phyloP scores from a whole-genome alignment of 2,329 filamentous ascomycete species.

The Penicillium sp. region DNA sequence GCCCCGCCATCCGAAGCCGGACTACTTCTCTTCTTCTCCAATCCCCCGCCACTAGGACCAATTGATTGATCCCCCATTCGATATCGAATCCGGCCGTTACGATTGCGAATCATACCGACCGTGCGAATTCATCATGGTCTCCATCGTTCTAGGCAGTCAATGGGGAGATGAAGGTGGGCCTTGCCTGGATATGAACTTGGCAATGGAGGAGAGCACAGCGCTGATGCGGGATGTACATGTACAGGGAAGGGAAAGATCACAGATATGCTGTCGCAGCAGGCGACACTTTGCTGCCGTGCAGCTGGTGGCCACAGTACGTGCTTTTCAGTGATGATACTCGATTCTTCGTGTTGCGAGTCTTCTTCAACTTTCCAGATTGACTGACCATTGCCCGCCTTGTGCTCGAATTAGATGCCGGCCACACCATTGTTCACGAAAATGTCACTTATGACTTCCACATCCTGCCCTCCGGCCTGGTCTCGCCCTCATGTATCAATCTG shows the following conservation, averaged over 20 bases:
- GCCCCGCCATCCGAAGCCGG: conserved; percentile 33
- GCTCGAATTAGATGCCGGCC: conserved; percentile 47
- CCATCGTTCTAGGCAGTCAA: conserved; percentile 55
- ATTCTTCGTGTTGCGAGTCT: background rate
- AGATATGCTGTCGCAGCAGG: conserved; percentile 54
- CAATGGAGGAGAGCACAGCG: conserved; percentile 8
- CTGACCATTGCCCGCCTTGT: conserved; percentile 18
- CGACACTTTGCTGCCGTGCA: conserved; percentile 53
- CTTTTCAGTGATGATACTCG: background rate
- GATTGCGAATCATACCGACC: conserved; percentile 11
- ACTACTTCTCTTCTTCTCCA: conserved; percentile 27
- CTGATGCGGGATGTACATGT: conserved; percentile 21
- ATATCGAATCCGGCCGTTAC: conserved; percentile 15
- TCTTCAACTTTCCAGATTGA: conserved; percentile 7
- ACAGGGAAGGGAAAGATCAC: conserved; percentile 56
- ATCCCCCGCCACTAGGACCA: conserved; percentile 25
- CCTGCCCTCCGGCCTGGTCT: conserved; percentile 53
- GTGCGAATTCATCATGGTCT: conserved; percentile 40
- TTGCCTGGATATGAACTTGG: conserved; percentile 6
- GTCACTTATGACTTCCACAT: conserved; percentile 58
- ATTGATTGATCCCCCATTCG: conserved; percentile 17
- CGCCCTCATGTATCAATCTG: conserved; percentile 53
- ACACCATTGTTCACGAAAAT: conserved; percentile 55
- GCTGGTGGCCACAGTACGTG: conserved; percentile 55
- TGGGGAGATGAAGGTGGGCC: conserved; percentile 55